phyloP scores from a whole-genome alignment of 192 early-diverging fungal species.

The Backusella liffmaniae region DNA sequence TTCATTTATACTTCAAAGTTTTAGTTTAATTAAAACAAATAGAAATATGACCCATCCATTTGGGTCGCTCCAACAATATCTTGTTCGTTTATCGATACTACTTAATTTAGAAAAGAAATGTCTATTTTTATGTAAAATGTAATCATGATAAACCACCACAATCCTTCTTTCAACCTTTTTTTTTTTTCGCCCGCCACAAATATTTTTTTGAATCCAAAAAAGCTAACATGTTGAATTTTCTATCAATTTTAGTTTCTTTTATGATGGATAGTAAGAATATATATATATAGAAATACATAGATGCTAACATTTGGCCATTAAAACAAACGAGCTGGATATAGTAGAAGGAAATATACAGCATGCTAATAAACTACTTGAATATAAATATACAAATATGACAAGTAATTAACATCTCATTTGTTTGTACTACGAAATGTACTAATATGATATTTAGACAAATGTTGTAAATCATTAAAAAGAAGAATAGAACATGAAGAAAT shows the following conservation, averaged over 20 bases:
- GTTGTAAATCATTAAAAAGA: not conserved
- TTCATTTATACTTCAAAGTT: not conserved
- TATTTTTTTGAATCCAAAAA: not conserved
- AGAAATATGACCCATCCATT: not conserved
- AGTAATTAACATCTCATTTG: not conserved
- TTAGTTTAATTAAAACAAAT: not conserved
- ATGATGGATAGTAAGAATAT: too few relatives aligned
- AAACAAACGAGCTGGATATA: too few relatives aligned
- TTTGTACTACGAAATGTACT: not conserved
- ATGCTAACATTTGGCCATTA: too few relatives aligned
- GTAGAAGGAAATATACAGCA: not conserved
- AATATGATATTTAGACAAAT: too few relatives aligned
- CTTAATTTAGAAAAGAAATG: not conserved
- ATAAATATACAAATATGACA: not conserved
- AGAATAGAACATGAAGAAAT: not conserved
- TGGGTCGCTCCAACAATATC: not conserved
- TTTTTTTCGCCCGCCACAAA: not conserved
- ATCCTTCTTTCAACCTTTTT: not conserved
- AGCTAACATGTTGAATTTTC: too few relatives aligned
- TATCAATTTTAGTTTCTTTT: too few relatives aligned
- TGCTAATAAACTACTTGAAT: not conserved
- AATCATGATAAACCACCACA: not conserved
- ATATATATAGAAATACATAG: not conserved
- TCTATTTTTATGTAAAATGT: not conserved
- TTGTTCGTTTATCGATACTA: not conserved